Evolutionary conservation across 805 yeast species (phyloP).

Genomic region (Ogataea dorogensis): DNA sequence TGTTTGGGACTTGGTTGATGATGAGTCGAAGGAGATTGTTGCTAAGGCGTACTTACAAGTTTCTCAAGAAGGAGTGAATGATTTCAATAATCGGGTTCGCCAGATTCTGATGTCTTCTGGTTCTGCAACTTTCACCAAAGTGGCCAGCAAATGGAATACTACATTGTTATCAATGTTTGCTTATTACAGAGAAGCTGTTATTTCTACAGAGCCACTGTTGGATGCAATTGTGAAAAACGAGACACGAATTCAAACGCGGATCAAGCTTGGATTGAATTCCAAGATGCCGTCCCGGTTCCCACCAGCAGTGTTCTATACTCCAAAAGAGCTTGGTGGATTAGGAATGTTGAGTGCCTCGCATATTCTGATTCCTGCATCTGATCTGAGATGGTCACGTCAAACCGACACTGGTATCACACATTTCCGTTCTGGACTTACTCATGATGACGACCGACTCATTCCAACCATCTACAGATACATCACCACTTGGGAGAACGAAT

Average conservation of each 20-base stretch:
- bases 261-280: constrained; percentile 91
- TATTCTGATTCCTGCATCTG: constrained; percentile 90
- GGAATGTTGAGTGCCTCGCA: constrained; percentile 99
- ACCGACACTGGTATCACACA: constrained; percentile 94
- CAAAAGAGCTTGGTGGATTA: constrained; percentile 94
- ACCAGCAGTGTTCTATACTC: constrained; percentile 97
- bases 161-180: constrained; percentile 82
- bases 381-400: constrained; percentile 85
- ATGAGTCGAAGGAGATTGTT: constrained; percentile 73
- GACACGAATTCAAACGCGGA: constrained; percentile 89
- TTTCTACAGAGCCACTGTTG: constrained; percentile 72
- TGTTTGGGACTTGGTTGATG: constrained; percentile 83
- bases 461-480: constrained; percentile 94
- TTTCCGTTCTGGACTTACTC: constrained; percentile 90
- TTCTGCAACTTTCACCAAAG: constrained; percentile 89
- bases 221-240: constrained; percentile 88
- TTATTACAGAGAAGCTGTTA: constrained; percentile 90
- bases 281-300: constrained; percentile 99
- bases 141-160: constrained; percentile 95
- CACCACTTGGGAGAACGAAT: constrained; percentile 96
- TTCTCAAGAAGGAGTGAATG: constrained; percentile 72
- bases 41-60: constrained; percentile 88
- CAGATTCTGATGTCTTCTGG: constrained; percentile 95
- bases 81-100: constrained; percentile 78
- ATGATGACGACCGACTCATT: constrained; percentile 73